A percentile compares a stretch with the other conserved stretches of the same genome.
Conservation (phyloP, 345 rosid species). For the Brassica rapa region DNA sequence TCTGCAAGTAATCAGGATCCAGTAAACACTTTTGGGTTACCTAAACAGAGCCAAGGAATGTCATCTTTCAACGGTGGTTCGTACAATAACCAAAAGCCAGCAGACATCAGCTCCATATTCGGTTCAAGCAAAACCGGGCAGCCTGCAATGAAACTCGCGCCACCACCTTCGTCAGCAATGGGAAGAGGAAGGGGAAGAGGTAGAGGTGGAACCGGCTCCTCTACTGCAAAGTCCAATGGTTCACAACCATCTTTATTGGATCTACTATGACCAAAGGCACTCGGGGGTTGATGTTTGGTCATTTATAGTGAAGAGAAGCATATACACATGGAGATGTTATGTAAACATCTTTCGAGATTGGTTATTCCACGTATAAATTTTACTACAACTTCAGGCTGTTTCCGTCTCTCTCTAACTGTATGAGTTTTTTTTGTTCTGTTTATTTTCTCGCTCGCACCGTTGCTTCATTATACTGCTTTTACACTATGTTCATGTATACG, state of each 20-base stretch:
- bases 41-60: slow-evolving; percentile 62
- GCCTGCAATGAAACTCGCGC: slow-evolving; percentile 76
- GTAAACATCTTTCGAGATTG: neutral
- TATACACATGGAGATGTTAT: slow-evolving; percentile 13
- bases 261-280: slow-evolving; percentile 48
- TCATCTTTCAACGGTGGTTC: slow-evolving; percentile 37
- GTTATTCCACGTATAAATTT: neutral
- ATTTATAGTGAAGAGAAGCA: slow-evolving; percentile 9
- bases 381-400: neutral
- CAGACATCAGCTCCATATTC: slow-evolving; percentile 72
- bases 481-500: neutral
- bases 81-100: slow-evolving; percentile 53
- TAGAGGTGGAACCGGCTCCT: slow-evolving; percentile 41
- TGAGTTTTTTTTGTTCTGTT: neutral
- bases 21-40: slow-evolving; percentile 50
- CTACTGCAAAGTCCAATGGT: slow-evolving; percentile 46
- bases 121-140: slow-evolving; percentile 60
- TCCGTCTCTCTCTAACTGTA: neutral
- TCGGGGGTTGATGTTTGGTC: neutral
- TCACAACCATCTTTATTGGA: slow-evolving; percentile 74
- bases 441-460: neutral
- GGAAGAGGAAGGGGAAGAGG: slow-evolving; percentile 82
- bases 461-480: neutral
- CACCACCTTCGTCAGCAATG: slow-evolving; percentile 75
- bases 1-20: slow-evolving; percentile 42